These are phyloP conservation scores for Rubroboletus pulcherrimus DNA, from an alignment of 768 basidiomycete genomes.

Conservation along the genomic window DNA sequence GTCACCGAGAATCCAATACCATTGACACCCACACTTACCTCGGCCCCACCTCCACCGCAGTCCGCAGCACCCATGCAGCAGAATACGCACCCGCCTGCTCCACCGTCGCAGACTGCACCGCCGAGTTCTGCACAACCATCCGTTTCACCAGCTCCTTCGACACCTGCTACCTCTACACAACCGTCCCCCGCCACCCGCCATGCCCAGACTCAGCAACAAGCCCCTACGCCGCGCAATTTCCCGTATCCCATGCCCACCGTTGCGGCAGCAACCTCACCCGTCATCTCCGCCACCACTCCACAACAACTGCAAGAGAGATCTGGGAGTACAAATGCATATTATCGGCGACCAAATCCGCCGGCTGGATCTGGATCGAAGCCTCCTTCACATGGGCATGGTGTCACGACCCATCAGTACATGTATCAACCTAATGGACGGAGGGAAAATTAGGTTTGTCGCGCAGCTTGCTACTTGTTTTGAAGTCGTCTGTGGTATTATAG, in stretches of 20 bases:
- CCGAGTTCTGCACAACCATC: conserved; percentile 26
- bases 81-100: conserved; percentile 30
- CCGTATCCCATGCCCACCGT: conserved; percentile 77
- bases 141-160: conserved; percentile 33
- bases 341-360: conserved; percentile 42
- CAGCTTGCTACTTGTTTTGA: conserved; percentile 4
- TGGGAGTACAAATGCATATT: conserved; percentile 44
- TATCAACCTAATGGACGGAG: conserved; percentile 43
- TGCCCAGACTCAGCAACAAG: conserved; percentile 31
- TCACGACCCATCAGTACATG: conserved; percentile 41
- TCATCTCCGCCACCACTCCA: conserved; percentile 39
- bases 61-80: conserved; percentile 17
- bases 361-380: conserved; percentile 22
- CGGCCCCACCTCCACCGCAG: conserved; percentile 28
- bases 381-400: conserved; percentile 21
- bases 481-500: conserved; percentile 1
- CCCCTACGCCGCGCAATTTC: conserved; percentile 28
- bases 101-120: conserved; percentile 29
- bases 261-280: conserved; percentile 57
- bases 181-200: conserved; percentile 34
- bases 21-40: conserved; percentile 13
- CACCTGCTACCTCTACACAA: conserved; percentile 31
- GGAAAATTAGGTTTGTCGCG: conserved; percentile 18
- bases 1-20: conserved; percentile 16
- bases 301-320: conserved; percentile 37